Conservation (phyloP, 139 green algal genomes). For the Diplosphaera chodatii region DNA sequence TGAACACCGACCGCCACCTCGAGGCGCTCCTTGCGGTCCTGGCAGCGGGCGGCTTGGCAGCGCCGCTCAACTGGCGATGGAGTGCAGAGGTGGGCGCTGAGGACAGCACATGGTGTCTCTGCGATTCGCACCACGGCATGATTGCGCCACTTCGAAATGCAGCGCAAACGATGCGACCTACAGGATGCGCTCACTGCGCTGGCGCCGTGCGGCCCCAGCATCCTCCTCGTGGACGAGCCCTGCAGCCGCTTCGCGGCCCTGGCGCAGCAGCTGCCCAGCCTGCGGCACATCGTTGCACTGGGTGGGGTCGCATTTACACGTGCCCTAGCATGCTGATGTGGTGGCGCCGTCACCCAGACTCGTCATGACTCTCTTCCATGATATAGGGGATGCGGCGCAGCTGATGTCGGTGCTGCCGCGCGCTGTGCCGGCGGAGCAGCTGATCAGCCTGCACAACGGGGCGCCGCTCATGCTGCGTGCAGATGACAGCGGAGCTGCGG, state of each 20-base stretch:
- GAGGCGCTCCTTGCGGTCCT: conserved; percentile 47
- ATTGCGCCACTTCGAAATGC: no score
- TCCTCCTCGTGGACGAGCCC: background rate
- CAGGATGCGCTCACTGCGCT: conserved; percentile 6
- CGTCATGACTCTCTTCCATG: background rate
- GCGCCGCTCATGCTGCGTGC: background rate
- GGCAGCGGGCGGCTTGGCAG: conserved; percentile 53
- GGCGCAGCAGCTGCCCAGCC: background rate
- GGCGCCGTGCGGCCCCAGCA: background rate
- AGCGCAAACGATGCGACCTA: background rate
- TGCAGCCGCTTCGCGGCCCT: background rate
- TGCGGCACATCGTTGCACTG: background rate
- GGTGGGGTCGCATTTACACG: background rate
- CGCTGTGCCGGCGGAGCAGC: background rate
- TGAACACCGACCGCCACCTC: conserved; percentile 32
- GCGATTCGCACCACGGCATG: no score
- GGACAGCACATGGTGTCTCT: background rate
- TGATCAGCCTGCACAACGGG: background rate
- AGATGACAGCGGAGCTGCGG: conserved; percentile 20
- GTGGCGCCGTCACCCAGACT: background rate
- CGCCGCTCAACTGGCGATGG: conserved; percentile 72
- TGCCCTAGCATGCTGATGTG: background rate
- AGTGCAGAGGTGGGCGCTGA: conserved; percentile 29
- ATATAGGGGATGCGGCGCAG: no score
- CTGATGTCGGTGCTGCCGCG: no score